Evolutionary conservation across 805 yeast genomes (phyloP).

Genomic region (Peterozyma xylosa): DNA sequence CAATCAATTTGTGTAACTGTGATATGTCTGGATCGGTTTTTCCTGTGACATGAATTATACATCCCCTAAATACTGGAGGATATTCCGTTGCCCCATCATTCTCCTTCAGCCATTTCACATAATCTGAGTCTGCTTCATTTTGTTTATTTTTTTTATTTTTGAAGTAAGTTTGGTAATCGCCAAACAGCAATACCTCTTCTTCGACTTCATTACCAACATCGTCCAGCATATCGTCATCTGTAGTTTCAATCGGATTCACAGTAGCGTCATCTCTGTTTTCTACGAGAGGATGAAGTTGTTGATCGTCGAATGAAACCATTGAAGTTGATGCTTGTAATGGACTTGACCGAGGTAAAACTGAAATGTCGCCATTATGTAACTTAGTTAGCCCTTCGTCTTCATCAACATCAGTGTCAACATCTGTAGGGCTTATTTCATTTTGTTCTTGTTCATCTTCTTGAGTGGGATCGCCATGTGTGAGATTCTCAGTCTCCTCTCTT

Average conservation of each 20-base stretch:
- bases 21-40: slow-evolving; percentile 75
- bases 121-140: slow-evolving; percentile 46
- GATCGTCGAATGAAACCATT: not conserved
- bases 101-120: slow-evolving; percentile 35
- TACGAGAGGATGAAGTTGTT: not conserved
- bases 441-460: slow-evolving; percentile 2
- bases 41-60: slow-evolving; percentile 80
- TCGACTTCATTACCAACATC: slow-evolving; percentile 16
- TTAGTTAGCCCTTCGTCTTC: slow-evolving; percentile 2
- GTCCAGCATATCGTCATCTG: not conserved
- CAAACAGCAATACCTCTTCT: slow-evolving; percentile 43
- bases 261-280: not conserved
- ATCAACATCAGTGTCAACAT: slow-evolving; percentile 6
- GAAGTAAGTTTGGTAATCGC: slow-evolving; percentile 63
- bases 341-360: not conserved
- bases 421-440: not conserved
- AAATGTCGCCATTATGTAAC: not conserved
- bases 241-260: slow-evolving; percentile 7
- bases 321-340: not conserved
- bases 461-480: slow-evolving; percentile 8
- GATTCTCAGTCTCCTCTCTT: slow-evolving; percentile 4
- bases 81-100: slow-evolving; percentile 9
- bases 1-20: slow-evolving; percentile 63
- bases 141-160: slow-evolving; percentile 55
- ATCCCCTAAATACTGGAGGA: slow-evolving; percentile 49